Evolutionary conservation across 306 rosid species (phyloP), one percentile per base, ranked within the genome.

Genomic region (Pyrus communis): DNA sequence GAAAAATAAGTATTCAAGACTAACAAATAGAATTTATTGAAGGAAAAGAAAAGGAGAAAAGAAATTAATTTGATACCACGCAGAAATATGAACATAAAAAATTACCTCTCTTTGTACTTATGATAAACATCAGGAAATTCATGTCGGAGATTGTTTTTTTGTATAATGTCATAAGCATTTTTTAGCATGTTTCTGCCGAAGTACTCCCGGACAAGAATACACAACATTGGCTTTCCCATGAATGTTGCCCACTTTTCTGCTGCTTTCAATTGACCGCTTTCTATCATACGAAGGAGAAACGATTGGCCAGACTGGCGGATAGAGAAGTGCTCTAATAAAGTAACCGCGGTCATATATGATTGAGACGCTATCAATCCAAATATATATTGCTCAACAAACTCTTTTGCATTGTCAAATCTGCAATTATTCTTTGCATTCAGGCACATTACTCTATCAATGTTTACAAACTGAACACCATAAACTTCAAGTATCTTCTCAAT

Each of bases 211-310:
- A 92, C 86, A 81, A 96, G 95, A 69, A 78, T 75, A 74, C 89
- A 83, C 83, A 92, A 68, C 88, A 86, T 87, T 80, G 89, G 92
- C 78, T 85, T 85, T 80, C 99, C 99, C 87, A 89, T 96, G 83
- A 82, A 96, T 62, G 92, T 80, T 57, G 99, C 98, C 98, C 97
- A 92, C 87, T 92, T 96, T 82, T 92, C 98, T 69, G 99, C 99
- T 19, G 97, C 91, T 88, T 89, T 91, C 79, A 89, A 89, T 77
- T 96, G 88, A 46, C 83, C 87, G 67, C 62, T 82, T 75, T 86
- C 81, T 73, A 96, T 76, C 99, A 96, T 91, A 54, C 78, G 84
- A 72, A 49, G 70, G 46, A 96, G 91, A 88, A 96, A 87, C 71
- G 93, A 88, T 75, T 89, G 75, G 58, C 87, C 88, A 75, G 85